Evolutionary conservation across 768 basidiomycete species (phyloP), one percentile per base, ranked within the genome.

Genomic region (Psilocybe azurescens): DNA sequence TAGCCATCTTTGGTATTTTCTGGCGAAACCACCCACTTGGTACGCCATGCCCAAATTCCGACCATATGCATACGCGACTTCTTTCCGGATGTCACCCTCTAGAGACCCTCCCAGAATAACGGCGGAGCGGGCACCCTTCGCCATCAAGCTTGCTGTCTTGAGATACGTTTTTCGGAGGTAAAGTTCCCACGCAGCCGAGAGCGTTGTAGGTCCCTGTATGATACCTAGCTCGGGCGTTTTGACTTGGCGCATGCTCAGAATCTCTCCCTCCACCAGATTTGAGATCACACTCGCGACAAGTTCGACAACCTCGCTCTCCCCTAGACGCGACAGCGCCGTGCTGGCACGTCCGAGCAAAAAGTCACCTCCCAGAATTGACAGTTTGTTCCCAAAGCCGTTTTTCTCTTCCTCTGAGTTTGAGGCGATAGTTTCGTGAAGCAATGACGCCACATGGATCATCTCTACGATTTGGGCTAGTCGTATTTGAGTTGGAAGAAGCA

Each of bases 251-350:
- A 88, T 86, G 76, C 93, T 90, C 77, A 97, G 77, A 47, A 99
- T 90, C 78, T 98, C 94, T 36, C 97, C 97, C 73, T 99, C 97
- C n/a, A 96, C 96, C 41, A 97, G 81, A 72, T 98, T 99, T 2
- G 94, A 88, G 58, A 99, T 91, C 61, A 98, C 94, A 69, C 89
- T 90, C 3, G 94, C 87, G 50, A 98, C 86, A 60, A 99, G 83
- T 74, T 99, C 97, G 54, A 98, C 94, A 56, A 97, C 96, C 72
- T 99, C 94, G 68, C 77, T 81, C 62, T 89, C 89, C 4, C 95
- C 96, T 6, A 99, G 82, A 9, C 95, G 84, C 0, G 94, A 89
- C 8, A 99, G 81, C 0, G 94, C 93, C 2, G 94, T 89, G 65
- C 89, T 91, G 10, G 96, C 91, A 52, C 97, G 87, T 7, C 94